Base-by-base conservation (phyloP, 2,329 filamentous ascomycete species). In the Thielaviopsis punctulata region DNA sequence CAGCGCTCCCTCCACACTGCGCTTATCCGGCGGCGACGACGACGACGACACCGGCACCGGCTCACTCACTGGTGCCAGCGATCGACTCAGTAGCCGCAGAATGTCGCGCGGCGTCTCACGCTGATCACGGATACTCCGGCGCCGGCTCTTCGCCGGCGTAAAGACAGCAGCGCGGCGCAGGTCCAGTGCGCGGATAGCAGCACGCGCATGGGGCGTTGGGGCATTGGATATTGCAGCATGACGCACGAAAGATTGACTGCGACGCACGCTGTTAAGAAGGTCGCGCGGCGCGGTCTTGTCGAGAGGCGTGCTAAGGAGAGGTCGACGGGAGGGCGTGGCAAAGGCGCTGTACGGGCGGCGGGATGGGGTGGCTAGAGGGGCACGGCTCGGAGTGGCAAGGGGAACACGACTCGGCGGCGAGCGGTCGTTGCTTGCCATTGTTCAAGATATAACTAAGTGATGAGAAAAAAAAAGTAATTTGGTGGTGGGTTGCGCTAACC, bases 161-260 rank as follows among this genome's bases (percentile, higher is more conserved):
- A 79, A 71, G 47, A 78, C 67, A 46, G 75, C 75, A 2, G 73
- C 72, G 43, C 79, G 73, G 4, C 78, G 75, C 56, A 73, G 70
- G 57, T 80, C 72, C 50, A 81, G 68, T 27, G 77, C 72, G 45
- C 74, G 69, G 47, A 72, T 72, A 44, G 79, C 79, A 10, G 77
- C 78, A 58, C 73, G 73, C 46, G 73, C 77, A 60, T 82, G 79
- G 0, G 79, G 79, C 18, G 79, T 82, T 2, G 70, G 66, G 12
- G 67, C 66, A 62, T 69, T 67, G 56, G 53, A 45, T 3, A 23
- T 24, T 1, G 30, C 41, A 22, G 43, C 43, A 12, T 45, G 24
- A 15, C 49, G 54, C 9, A 49, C 56, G 21, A 49, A 54, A 9
- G 70, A 70, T 41, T 69, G 67, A 10, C 69, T 69, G 27, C 65